Base-by-base conservation (phyloP, 2,329 filamentous ascomycete species). In the Beauveria brongniartii region DNA sequence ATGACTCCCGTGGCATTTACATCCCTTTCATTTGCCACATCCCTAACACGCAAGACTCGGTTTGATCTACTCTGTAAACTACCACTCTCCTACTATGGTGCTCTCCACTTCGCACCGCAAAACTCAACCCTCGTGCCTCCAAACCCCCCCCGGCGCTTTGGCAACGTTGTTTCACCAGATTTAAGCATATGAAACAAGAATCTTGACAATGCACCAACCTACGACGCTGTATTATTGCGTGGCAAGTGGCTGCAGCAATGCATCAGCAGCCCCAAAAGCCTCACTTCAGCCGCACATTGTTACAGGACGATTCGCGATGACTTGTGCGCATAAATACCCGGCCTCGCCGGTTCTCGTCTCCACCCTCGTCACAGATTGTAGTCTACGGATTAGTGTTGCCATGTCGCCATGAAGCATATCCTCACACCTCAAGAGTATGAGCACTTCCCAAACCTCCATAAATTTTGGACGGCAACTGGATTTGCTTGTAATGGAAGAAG, bases 171-270 rank as follows among this genome's bases (percentile, higher is more conserved):
- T 52, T 16, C 47, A 44, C 52, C 37, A 22, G 18, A 44, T 18
- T 52, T 44, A 52, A 52, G 56, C 47, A 52, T 52, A 48, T 50
- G 55, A n/a, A 34, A 30, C 30, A 41, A 26, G 44, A 43, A 10
- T 41, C 22, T 34, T n/a, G 55, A 57, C 20, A 43, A 34, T 40
- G 54, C 40, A 41, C 16, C 30, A 56, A 40, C 3, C 18, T n/a
- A 20, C n/a, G 47, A 5, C 34, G 48, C 12, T 9, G 57, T 24
- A 53, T 7, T 40, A 40, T 59, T 34, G 18, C n/a, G 48, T 53
- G 50, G 50, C 57, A 26, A 20, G 48, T 53, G 57, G 57, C 57
- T 59, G 57, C 50, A 59, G 40, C 57, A 53, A 47, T 24, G 18
- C 18, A 54, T 46, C 26, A 34, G 37, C 50, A 61, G 41, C 58